Evolutionary conservation across 805 yeast genomes (phyloP).

Genomic region (Metschnikowia sp.): DNA sequence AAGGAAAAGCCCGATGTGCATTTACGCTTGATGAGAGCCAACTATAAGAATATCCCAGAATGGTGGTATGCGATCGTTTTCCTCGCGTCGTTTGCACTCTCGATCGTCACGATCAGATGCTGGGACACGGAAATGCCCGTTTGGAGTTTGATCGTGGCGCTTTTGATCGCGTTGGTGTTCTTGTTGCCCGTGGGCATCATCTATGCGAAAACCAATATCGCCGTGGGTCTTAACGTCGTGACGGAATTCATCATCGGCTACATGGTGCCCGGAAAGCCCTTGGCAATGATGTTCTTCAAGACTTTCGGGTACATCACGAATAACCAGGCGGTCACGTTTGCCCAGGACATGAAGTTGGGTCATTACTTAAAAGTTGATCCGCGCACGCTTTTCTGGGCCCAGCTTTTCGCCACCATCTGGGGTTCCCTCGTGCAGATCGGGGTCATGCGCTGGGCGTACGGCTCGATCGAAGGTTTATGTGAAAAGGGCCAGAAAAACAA

Average conservation of each 20-base stretch:
- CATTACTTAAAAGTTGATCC: constrained; percentile 44
- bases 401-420: constrained; percentile 42
- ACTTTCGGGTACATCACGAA: constrained; percentile 47
- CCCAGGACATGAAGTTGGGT: constrained; percentile 46
- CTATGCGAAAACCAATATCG: constrained; percentile 33
- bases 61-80: constrained; percentile 41
- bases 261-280: constrained; percentile 47
- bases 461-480: constrained; percentile 36
- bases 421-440: constrained; percentile 38
- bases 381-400: constrained; percentile 39
- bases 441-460: constrained; percentile 42
- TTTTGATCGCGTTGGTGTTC: constrained; percentile 36
- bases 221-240: constrained; percentile 41
- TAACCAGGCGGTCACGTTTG: constrained; percentile 46
- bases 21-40: constrained; percentile 49
- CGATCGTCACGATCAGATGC: constrained; percentile 36
- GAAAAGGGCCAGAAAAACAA: constrained; percentile 22
- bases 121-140: constrained; percentile 45
- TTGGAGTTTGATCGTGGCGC: constrained; percentile 38
- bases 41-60: constrained; percentile 40
- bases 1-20: constrained; percentile 42
- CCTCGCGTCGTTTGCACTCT: constrained; percentile 30
- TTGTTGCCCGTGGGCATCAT: constrained; percentile 40
- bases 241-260: constrained; percentile 43
- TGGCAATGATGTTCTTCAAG: constrained; percentile 47